Percentiles rank a stretch among this genome's conserved stretches.
Conservation (phyloP, 495 filamentous ascomycete genomes). For the Penicillium antarcticum region DNA sequence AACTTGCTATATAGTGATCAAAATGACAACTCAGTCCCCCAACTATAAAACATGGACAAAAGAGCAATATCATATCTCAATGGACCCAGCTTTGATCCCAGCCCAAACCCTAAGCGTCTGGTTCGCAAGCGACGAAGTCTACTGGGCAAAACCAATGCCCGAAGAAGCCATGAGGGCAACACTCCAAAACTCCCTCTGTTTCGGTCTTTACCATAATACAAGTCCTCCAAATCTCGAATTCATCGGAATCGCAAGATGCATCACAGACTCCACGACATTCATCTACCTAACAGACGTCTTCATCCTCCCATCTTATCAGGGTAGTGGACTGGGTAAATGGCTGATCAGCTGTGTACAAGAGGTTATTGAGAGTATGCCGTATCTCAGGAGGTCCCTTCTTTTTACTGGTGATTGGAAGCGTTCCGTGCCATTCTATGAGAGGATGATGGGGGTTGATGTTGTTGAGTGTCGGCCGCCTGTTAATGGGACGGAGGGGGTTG, state of each 20-base stretch:
- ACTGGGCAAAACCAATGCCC: constrained; percentile 49
- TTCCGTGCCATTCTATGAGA: constrained; percentile 40
- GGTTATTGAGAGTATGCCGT: constrained; percentile 47
- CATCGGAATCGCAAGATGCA: constrained; percentile 59
- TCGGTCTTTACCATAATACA: constrained; percentile 53
- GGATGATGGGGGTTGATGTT: constrained; percentile 41
- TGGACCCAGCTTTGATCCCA: constrained; percentile 45
- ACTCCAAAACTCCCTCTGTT: constrained; percentile 51
- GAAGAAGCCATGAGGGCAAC: constrained; percentile 38
- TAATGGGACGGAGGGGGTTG: constrained; percentile 8
- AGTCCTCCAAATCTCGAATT: constrained; percentile 12
- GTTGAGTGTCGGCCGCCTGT: constrained; percentile 25
- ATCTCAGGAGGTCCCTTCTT: constrained; percentile 52
- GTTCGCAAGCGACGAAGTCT: constrained; percentile 49
- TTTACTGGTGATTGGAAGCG: constrained; percentile 38
- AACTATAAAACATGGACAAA: constrained; percentile 15
- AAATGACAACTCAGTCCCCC: background rate
- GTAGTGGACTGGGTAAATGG: constrained; percentile 61
- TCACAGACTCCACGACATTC: constrained; percentile 64
- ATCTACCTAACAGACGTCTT: constrained; percentile 73
- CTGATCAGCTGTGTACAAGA: constrained; percentile 57
- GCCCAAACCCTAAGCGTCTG: constrained; percentile 47
- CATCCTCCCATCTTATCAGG: constrained; percentile 51
- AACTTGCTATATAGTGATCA: background rate
- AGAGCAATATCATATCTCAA: constrained; percentile 46